Conservation (phyloP, 495 filamentous ascomycete genomes). For the Jackrogersella multiformis region DNA sequence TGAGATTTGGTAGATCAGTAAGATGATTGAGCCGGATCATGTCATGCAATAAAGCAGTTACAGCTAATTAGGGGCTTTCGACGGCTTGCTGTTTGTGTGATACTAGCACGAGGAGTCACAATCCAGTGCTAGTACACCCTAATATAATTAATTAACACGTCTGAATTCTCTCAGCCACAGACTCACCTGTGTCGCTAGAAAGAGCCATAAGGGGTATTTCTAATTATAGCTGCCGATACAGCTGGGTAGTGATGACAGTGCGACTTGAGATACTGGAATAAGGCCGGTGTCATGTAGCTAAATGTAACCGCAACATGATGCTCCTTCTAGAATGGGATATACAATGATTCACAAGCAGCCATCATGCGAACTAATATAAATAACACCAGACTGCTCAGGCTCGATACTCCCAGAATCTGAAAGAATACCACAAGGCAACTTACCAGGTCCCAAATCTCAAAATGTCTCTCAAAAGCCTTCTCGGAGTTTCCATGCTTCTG, state of each 20-base stretch:
- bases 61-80: constrained; percentile 10
- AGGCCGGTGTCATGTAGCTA: not conserved
- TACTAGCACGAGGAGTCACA: not conserved
- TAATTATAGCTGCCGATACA: constrained; percentile 24
- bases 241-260: not conserved
- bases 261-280: constrained; percentile 4
- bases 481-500: constrained; percentile 34
- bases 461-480: constrained; percentile 35
- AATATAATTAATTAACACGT: no score
- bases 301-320: constrained; percentile 5
- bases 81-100: not conserved
- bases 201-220: constrained; percentile 14
- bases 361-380: constrained; percentile 23
- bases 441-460: not conserved
- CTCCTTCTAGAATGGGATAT: constrained; percentile 30
- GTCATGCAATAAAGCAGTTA: constrained; percentile 4
- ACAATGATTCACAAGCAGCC: not conserved
- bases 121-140: no score
- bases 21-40: constrained; percentile 4
- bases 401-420: not conserved
- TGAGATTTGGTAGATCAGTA: constrained; percentile 19
- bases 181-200: constrained; percentile 9
- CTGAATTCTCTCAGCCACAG: constrained; percentile 23
- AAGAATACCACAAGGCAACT: not conserved
- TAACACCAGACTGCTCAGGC: constrained; percentile 11